Conservation (phyloP, 1,284 basidiomycete genomes). For the Ustilago sp. region DNA sequence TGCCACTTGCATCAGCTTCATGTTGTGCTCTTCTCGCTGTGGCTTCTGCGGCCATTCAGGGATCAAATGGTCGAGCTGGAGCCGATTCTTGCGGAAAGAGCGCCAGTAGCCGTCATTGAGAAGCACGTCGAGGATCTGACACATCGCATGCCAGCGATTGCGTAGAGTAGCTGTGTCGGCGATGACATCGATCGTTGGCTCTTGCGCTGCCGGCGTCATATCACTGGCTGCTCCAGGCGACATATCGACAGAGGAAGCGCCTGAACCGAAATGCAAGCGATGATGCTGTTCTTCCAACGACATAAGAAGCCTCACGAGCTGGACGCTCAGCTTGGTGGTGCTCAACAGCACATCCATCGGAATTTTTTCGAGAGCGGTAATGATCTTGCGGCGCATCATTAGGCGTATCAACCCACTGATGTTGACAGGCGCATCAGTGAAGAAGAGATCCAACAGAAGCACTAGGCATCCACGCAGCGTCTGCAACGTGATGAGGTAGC, state of each 20-base stretch:
- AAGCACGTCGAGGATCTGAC: constrained; percentile 41
- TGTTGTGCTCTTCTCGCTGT: constrained; percentile 10
- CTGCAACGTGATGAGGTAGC: constrained; percentile 29
- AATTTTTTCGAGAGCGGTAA: constrained; percentile 29
- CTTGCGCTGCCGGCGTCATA: neutral
- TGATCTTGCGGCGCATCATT: constrained; percentile 44
- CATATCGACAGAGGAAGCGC: neutral
- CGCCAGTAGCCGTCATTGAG: constrained; percentile 50
- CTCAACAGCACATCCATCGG: constrained; percentile 33
- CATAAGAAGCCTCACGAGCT: constrained; percentile 25
- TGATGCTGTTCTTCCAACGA: constrained; percentile 34
- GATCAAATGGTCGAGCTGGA: constrained; percentile 30
- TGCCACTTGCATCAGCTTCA: neutral
- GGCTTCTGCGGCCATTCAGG: constrained; percentile 40
- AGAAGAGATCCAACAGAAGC: constrained; percentile 39
- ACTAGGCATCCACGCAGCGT: constrained; percentile 40
- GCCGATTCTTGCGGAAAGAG: constrained; percentile 41
- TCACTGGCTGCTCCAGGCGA: neutral
- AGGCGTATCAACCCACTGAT: constrained; percentile 34
- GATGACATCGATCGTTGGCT: neutral
- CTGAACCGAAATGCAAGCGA: constrained; percentile 11
- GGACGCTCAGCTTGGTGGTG: constrained; percentile 34
- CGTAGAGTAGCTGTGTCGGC: constrained; percentile 19
- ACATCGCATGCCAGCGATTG: constrained; percentile 37
- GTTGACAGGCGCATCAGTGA: constrained; percentile 16